Percentiles rank a stretch among this genome's conserved stretches.
Conservation (phyloP, 768 basidiomycete species). For the Asterophora lycoperdoides region DNA sequence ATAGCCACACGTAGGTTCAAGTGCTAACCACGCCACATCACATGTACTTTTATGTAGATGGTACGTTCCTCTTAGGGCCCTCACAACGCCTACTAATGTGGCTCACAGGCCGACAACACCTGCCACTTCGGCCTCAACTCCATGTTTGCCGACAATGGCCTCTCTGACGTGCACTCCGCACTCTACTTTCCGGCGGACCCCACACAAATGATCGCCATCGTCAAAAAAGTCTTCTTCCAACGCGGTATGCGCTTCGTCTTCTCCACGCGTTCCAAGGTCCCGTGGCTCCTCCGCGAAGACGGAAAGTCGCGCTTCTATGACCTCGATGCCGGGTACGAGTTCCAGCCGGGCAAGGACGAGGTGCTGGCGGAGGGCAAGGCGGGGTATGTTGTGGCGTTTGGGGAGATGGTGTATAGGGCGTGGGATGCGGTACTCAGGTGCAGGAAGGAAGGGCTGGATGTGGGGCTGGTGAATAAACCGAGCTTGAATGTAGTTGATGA, state of each 20-base stretch:
- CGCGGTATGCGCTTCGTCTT: conserved; percentile 82
- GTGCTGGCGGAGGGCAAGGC: conserved; percentile 69
- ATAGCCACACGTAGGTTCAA: neutral
- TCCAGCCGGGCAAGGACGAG: conserved; percentile 84
- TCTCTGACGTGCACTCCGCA: conserved; percentile 71
- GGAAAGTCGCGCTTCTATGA: conserved; percentile 35
- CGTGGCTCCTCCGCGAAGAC: conserved; percentile 77
- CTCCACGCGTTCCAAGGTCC: conserved; percentile 87
- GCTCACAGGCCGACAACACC: conserved; percentile 41
- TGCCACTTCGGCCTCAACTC: conserved; percentile 65
- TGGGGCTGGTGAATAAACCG: conserved; percentile 85
- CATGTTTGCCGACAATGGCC: conserved; percentile 85
- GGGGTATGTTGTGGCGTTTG: conserved; percentile 82
- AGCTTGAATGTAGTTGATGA: conserved; percentile 84
- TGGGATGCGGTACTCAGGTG: conserved; percentile 79
- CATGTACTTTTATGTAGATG: conserved; percentile 21
- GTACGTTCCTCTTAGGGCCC: conserved; percentile 16
- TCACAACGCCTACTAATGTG: conserved; percentile 6
- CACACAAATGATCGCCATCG: conserved; percentile 72
- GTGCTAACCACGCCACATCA: neutral
- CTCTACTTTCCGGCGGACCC: conserved; percentile 89
- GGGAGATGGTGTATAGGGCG: conserved; percentile 82
- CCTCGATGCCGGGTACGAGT: conserved; percentile 52
- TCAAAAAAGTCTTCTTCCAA: conserved; percentile 78
- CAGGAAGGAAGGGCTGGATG: conserved; percentile 68